Base-by-base conservation (phyloP, 176 grass and related monocot genomes). In the Lolium multiflorum region DNA sequence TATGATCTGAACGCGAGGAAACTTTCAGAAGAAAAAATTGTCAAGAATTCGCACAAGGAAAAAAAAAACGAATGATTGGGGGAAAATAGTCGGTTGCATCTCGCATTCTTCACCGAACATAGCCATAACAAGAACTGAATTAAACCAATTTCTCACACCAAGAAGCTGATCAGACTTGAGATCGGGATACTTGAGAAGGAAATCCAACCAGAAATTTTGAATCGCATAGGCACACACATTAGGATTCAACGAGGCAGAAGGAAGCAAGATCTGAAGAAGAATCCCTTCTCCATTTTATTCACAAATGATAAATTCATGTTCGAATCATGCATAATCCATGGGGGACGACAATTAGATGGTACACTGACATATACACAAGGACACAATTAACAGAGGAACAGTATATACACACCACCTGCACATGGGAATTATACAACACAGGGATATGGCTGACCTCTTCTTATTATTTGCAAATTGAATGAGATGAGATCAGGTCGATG, bases 251-350 rank as follows among this genome's bases (percentile, higher is more conserved):
- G 18, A 20, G 12, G 8, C 66, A 18, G 47, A 38, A 37, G 6
- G 5, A 86, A 49, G 0, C 24, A 66, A 31, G 24, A 58, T 59
- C 1, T 59, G 74, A 83, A 80, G 80, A 91, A 60, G 89, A 84
- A 84, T 81, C 20, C 14, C 84, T 90, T 90, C 48, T 74, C 25
- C 80, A 75, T 12, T 84, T 80, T 83, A 86, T 91, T 88, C 76
- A 91, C 81, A 88, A 35, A 88, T 15, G 20, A 54, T 5, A 76
- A 76, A 61, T 83, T 84, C 7, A 52, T 41, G 14, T 84, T 83
- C 58, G 20, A 38, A 69, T 89, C 66, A 90, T 56, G 79, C 35
- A 83, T 69, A 76, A 80, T 80, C 57, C 84, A 84, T 87, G 84
- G 71, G 17, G 86, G 54, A 68, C 9, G 49, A 91, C 76, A 70